phyloP scores from a whole-genome alignment of 306 rosid species.

The Trifolium repens region DNA sequence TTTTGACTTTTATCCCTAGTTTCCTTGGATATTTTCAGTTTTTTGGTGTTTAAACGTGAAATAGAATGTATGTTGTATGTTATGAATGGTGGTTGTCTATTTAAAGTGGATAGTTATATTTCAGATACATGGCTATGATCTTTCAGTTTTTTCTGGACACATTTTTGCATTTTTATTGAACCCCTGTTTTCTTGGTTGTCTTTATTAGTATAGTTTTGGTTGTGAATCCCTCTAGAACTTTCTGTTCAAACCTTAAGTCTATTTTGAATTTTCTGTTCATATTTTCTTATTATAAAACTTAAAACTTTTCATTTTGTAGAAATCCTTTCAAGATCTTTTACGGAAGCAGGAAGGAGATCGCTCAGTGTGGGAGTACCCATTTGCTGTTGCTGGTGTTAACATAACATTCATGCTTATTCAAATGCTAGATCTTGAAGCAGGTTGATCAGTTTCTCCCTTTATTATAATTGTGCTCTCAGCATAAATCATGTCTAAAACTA shows the following conservation, averaged over 20 bases:
- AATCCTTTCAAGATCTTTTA: constrained; percentile 93
- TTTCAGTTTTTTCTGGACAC: constrained; percentile 2
- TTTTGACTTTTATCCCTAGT: constrained; percentile 13
- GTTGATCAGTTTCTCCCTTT: constrained; percentile 50
- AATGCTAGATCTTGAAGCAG: constrained; percentile 99
- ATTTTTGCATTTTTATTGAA: constrained; percentile 16
- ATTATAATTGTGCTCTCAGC: constrained; percentile 9
- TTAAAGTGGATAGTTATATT: constrained; percentile 12
- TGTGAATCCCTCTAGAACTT: neutral
- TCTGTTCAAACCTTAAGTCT: neutral
- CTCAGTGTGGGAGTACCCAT: constrained; percentile 98
- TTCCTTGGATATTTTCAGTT: constrained; percentile 23
- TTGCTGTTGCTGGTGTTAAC: constrained; percentile 99
- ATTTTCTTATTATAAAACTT: constrained; percentile 30
- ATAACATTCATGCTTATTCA: constrained; percentile 98
- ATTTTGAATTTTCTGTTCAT: constrained; percentile 26
- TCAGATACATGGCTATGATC: constrained; percentile 6
- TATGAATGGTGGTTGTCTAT: constrained; percentile 5
- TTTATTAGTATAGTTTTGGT: constrained; percentile 32
- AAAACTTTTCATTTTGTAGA: constrained; percentile 59
- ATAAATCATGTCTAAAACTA: constrained; percentile 32
- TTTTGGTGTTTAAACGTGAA: neutral
- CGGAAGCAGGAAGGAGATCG: constrained; percentile 98
- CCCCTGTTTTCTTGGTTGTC: neutral
- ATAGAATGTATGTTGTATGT: neutral